Evolutionary conservation across 139 green algal species (phyloP), one percentile per base, ranked within the genome.

Genomic region (Closterium sp.): DNA sequence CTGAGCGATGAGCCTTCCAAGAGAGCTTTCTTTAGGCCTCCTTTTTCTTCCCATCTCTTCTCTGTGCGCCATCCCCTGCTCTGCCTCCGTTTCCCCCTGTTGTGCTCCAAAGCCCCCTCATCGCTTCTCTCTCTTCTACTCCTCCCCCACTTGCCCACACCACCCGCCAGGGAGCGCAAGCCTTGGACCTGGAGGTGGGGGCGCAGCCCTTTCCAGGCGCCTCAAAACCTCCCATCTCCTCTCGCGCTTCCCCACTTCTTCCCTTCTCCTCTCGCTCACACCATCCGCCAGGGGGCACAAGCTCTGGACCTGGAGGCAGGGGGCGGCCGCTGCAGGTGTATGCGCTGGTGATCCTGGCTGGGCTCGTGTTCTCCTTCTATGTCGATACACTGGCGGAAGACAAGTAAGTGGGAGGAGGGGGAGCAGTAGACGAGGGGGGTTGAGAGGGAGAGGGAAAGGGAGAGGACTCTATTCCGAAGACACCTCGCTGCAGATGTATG

Each of bases 321-420:
- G 85, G 85, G 10, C n/a, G 28, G 85, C n/a, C 85, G 17, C 17
- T 32, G 85, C 85, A 87, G n/a, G 85, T 87, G 85, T 87, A 31
- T 32, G 85, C 85, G 22, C 19, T 31, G 85, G 85, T 93, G 31
- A 91, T 93, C 29, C 22, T 93, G 86, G 91, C 91, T 21, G 91
- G 91, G 21, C 31, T 93, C 17, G 91, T 93, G 28, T 34, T 93
- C 21, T 86, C 31, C 45, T 93, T 93, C 28, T 93, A 93, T 70
- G 86, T 92, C 10, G 85, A 93, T 22, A 93, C 32, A 0, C 45
- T 93, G 28, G 91, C 30, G 22, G 91, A 93, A 31, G 91, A 93
- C 30, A 92, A 70, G 91, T 93, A 13, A 79, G 62, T 79, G 62
- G 62, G 62, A 27, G 62, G 4, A 13, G 62, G 11, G 5, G n/a